These are phyloP conservation scores for Cymbopogon flexuosus DNA, from an alignment of 202 grass and related monocot genomes.

Conservation along the genomic window DNA sequence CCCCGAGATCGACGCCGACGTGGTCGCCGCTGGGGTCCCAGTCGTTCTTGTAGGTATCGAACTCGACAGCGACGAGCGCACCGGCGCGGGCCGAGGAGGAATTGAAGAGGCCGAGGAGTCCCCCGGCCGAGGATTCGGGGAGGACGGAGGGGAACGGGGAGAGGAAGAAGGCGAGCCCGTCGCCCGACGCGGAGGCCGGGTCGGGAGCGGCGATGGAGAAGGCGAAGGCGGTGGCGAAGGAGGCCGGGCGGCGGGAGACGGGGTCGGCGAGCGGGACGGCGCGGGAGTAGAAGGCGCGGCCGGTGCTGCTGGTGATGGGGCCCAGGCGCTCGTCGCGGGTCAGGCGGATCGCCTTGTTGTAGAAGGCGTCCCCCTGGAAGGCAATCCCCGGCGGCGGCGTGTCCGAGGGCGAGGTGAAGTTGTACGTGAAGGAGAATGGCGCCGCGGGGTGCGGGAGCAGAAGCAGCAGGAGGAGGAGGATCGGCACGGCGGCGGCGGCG, in stretches of 20 bases:
- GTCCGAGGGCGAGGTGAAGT: conserved; percentile 44
- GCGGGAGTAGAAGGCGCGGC: conserved; percentile 48
- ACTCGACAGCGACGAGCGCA: conserved; percentile 53
- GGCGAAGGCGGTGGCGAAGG: conserved; percentile 59
- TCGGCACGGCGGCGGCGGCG: not conserved
- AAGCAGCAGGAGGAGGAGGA: conserved; percentile 9
- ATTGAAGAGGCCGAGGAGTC: conserved; percentile 63
- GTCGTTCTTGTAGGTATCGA: conserved; percentile 55
- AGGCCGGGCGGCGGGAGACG: conserved; percentile 42
- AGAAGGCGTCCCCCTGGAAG: conserved; percentile 70
- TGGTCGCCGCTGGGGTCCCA: conserved; percentile 57
- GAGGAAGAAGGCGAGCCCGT: conserved; percentile 81
- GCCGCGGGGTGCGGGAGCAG: conserved; percentile 3
- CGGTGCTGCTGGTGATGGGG: conserved; percentile 50
- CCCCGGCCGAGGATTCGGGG: conserved; percentile 49
- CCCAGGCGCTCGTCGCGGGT: conserved; percentile 55
- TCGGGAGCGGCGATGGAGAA: conserved; percentile 54
- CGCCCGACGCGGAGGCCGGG: conserved; percentile 39
- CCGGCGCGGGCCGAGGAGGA: conserved; percentile 26
- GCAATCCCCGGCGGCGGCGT: conserved; percentile 47
- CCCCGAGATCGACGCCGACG: conserved; percentile 54
- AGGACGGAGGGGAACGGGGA: conserved; percentile 54
- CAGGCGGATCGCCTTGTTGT: conserved; percentile 62
- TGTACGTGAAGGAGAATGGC: conserved; percentile 56
- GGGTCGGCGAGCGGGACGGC: conserved; percentile 51